Evolutionary conservation across 805 yeast species (phyloP).

Genomic region (Tetrapisispora phaffii): DNA sequence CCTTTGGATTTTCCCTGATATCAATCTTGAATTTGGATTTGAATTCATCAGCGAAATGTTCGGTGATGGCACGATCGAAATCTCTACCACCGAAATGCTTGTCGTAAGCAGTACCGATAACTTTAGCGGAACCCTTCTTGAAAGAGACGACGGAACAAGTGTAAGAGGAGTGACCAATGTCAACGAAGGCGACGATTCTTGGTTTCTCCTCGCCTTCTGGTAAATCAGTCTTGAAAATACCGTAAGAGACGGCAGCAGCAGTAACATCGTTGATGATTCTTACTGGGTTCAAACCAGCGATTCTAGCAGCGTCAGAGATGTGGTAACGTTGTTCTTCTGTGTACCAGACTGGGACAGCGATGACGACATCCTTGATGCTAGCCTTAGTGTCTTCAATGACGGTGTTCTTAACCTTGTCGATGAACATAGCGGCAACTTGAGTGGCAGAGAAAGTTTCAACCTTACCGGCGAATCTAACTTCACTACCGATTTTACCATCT

Average conservation of each 20-base stretch:
- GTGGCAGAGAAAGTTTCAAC: slow-evolving; percentile 70
- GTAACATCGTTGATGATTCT: slow-evolving; percentile 94
- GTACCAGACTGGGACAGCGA: slow-evolving; percentile 95
- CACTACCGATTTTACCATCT: slow-evolving; percentile 68
- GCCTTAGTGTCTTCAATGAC: slow-evolving; percentile 68
- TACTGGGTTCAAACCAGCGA: slow-evolving; percentile 94
- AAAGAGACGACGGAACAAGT: slow-evolving; percentile 81
- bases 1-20: slow-evolving; percentile 83
- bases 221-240: slow-evolving; percentile 91
- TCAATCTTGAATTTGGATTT: slow-evolving; percentile 86
- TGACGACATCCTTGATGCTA: slow-evolving; percentile 73
- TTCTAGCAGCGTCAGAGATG: slow-evolving; percentile 83
- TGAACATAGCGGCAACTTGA: slow-evolving; percentile 89
- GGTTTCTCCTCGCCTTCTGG: slow-evolving; percentile 74
- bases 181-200: slow-evolving; percentile 83
- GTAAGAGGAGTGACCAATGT: slow-evolving; percentile 92
- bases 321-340: slow-evolving; percentile 94
- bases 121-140: slow-evolving; percentile 90
- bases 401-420: slow-evolving; percentile 77
- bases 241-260: slow-evolving; percentile 98
- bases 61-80: slow-evolving; percentile 83
- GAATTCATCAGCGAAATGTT: slow-evolving; percentile 89
- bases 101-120: slow-evolving; percentile 83
- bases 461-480: slow-evolving; percentile 76
- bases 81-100: slow-evolving; percentile 97